Base-by-base conservation (phyloP, 345 rosid genomes). In the Lumnitzera racemosa region DNA sequence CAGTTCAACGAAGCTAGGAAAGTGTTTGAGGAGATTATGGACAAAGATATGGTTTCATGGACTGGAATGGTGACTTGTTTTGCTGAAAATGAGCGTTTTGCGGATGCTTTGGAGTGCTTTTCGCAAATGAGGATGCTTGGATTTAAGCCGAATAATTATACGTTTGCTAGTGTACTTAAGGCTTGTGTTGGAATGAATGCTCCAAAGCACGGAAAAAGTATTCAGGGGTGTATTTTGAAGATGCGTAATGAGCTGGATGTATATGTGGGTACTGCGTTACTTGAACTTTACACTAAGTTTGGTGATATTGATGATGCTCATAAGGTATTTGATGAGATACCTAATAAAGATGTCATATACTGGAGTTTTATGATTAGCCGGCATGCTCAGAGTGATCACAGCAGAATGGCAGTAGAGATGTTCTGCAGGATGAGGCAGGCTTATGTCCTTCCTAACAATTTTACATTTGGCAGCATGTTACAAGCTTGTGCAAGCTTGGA, bases 321-420 rank as follows among this genome's bases (percentile, higher is more conserved):
- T 13, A 67, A 20, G 61, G 77, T 86, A 29, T 94, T 94, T 64
- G 86, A 81, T 54, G 89, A 82, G 78, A 75, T 94, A 67, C 92
- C 91, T 20, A 84, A 81, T 61, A 69, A 64, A 50, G 81, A 94
- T 74, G 95, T 88, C 53, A 67, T 88, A 62, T 81, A 84, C 50
- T 94, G 99, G 96, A 94, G 97, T 71, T 88, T 87, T 70, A 84
- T 94, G 97, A 86, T 90, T 69, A 76, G 90, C 16, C 71, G 95
- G 31, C 75, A 79, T 74, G 81, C 96, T 57, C 95, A 86, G 71
- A 80, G 66, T 63, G 71, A 67, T 13, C 76, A 57, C 51, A 83
- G 85, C 70, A 15, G 48, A 55, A 75, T 77, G 64, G 96, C 96
- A 1, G 46, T 83, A 57, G 76, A 77, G 61, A 66, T 94, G 65